phyloP scores from a whole-genome alignment of 208 protist genomes.

The Trypanosoma congolense region DNA sequence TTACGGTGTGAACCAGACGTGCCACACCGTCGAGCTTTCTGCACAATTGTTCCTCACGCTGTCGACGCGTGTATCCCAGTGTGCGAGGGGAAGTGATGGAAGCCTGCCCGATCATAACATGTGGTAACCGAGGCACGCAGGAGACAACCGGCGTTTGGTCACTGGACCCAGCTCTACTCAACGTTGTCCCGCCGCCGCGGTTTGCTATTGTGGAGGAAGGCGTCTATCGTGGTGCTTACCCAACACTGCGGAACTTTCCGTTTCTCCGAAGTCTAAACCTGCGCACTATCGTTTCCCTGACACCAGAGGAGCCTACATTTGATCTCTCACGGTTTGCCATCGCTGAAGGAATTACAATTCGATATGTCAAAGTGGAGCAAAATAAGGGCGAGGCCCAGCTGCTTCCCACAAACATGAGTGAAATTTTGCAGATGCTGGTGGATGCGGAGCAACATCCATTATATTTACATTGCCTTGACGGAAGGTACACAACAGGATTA shows the following conservation, averaged over 20 bases:
- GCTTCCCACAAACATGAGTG: conserved; percentile 60
- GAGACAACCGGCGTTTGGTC: background rate
- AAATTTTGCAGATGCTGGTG: conserved; percentile 56
- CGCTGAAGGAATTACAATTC: conserved; percentile 43
- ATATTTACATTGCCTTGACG: conserved; percentile 87
- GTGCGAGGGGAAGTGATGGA: too few species aligned
- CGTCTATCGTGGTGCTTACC: conserved; percentile 83
- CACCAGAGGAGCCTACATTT: conserved; percentile 77
- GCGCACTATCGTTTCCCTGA: conserved; percentile 73
- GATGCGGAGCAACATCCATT: conserved; percentile 56
- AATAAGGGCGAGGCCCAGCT: conserved; percentile 81
- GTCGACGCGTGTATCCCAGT: too few species aligned
- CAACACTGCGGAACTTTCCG: conserved; percentile 73
- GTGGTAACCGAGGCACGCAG: background rate
- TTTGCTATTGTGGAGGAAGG: conserved; percentile 72
- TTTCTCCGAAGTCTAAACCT: conserved; percentile 49
- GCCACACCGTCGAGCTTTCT: too few species aligned
- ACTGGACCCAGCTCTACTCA: conserved; percentile 28
- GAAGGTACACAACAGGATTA: conserved; percentile 62
- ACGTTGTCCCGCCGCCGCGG: conserved; percentile 69
- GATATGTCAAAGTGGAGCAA: conserved; percentile 73
- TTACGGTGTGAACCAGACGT: too few species aligned
- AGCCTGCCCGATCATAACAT: background rate
- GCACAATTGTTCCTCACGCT: too few species aligned
- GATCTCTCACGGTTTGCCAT: conserved; percentile 62